Evolutionary conservation across 176 grass and related monocot species (phyloP).

Genomic region (Cenchrus purpureus): DNA sequence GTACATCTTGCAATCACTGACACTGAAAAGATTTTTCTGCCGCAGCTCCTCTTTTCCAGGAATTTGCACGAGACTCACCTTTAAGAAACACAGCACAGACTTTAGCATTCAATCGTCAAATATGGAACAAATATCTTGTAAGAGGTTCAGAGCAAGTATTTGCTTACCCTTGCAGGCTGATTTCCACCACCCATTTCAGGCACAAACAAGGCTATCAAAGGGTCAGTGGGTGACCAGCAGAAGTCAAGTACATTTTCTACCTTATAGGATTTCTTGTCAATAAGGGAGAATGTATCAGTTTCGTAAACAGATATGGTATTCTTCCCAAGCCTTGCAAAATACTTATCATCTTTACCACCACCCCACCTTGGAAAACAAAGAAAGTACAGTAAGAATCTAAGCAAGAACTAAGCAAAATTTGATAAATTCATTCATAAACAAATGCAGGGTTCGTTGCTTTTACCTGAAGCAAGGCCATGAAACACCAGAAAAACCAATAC

Average conservation of each 20-base stretch:
- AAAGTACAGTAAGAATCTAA: conserved; percentile 38
- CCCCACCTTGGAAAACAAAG: conserved; percentile 70
- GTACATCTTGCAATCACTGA: conserved; percentile 88
- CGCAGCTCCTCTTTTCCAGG: conserved; percentile 87
- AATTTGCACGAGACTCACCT: conserved; percentile 91
- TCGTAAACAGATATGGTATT: conserved; percentile 89
- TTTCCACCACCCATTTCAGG: conserved; percentile 91
- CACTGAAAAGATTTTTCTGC: conserved; percentile 94
- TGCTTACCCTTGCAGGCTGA: conserved; percentile 88
- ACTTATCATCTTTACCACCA: conserved; percentile 86
- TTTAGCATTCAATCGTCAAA: conserved; percentile 13
- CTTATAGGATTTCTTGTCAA: conserved; percentile 94
- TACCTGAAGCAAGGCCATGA: conserved; percentile 91
- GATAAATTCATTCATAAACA: conserved; percentile 19
- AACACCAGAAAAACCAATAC: conserved; percentile 72
- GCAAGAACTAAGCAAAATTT: not conserved
- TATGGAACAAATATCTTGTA: conserved; percentile 11
- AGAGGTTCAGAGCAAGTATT: conserved; percentile 4
- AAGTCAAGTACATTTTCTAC: conserved; percentile 90
- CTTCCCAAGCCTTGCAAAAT: conserved; percentile 95
- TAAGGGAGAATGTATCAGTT: conserved; percentile 84
- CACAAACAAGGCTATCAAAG: conserved; percentile 78
- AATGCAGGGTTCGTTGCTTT: not conserved
- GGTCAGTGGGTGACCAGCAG: conserved; percentile 84
- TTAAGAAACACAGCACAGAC: conserved; percentile 16